Evolutionary conservation across 1,284 basidiomycete species (phyloP).

Genomic region (Spongispora temasekensis): DNA sequence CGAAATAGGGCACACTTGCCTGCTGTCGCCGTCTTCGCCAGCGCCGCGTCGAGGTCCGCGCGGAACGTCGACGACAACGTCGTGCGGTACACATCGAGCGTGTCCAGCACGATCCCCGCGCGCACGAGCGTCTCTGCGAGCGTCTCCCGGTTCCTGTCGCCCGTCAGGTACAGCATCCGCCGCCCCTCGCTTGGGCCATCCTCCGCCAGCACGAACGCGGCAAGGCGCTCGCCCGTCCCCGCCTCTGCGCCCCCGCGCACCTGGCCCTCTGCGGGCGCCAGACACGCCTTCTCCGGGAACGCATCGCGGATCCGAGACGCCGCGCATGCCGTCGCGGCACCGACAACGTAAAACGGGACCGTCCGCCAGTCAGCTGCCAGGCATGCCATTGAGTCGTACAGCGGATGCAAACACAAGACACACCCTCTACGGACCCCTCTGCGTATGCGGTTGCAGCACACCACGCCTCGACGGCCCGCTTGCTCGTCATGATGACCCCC

Average conservation of each 20-base stretch:
- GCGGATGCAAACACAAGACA: constrained; percentile 6
- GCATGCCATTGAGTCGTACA: too few species aligned
- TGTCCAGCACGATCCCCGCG: constrained; percentile 46
- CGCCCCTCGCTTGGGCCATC: constrained; percentile 11
- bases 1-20: constrained; percentile 22
- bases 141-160: constrained; percentile 80
- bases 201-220: constrained; percentile 56
- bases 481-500: constrained; percentile 75
- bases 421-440: constrained; percentile 12
- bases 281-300: constrained; percentile 29
- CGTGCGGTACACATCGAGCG: constrained; percentile 70
- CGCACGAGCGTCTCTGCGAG: constrained; percentile 52
- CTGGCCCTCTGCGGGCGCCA: constrained; percentile 29
- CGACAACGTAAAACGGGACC: constrained; percentile 76
- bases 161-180: constrained; percentile 68
- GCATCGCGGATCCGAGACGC: constrained; percentile 40
- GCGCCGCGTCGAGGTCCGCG: constrained; percentile 41
- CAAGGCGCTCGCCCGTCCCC: constrained; percentile 69
- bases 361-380: constrained; percentile 49
- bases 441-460: constrained; percentile 39
- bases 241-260: constrained; percentile 39
- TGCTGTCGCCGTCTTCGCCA: constrained; percentile 32
- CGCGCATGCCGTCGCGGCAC: constrained; percentile 56
- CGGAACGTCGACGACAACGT: constrained; percentile 53
- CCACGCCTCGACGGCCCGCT: constrained; percentile 71